These are phyloP conservation scores for Solanum dulcamara DNA, from an alignment of 257 asterid species.

Conservation along the genomic window DNA sequence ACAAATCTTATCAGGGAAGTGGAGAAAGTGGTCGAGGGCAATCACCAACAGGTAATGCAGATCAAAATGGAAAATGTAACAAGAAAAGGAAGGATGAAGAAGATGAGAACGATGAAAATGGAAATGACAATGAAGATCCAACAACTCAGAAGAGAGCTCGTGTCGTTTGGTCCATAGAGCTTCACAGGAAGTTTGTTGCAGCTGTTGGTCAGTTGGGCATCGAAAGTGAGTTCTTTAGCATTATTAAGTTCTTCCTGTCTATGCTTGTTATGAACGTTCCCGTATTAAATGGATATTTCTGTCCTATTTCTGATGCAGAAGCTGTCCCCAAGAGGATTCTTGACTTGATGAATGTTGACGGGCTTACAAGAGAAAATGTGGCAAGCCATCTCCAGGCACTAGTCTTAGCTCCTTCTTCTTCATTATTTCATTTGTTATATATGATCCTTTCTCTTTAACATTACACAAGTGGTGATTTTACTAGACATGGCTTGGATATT, in stretches of 20 bases:
- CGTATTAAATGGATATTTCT: background rate
- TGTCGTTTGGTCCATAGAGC: constrained; percentile 90
- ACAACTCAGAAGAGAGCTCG: constrained; percentile 69
- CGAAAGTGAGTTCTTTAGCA: constrained; percentile 43
- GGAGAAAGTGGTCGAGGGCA: constrained; percentile 39
- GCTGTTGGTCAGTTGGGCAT: constrained; percentile 83
- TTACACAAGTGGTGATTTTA: background rate
- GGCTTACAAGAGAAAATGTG: constrained; percentile 81
- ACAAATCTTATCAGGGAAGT: constrained; percentile 16
- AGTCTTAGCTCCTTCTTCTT: constrained; percentile 4
- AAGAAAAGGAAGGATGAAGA: constrained; percentile 88
- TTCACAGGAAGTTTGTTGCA: constrained; percentile 75
- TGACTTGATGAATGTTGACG: constrained; percentile 79
- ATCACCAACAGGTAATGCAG: constrained; percentile 29
- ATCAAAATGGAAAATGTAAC: constrained; percentile 38
- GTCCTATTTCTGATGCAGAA: constrained; percentile 35
- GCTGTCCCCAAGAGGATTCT: constrained; percentile 89
- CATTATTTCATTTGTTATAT: background rate
- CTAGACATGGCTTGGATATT: background rate
- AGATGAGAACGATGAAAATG: constrained; percentile 45
- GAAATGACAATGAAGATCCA: constrained; percentile 46
- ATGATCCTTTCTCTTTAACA: background rate
- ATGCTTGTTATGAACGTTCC: background rate
- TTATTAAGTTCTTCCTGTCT: background rate
- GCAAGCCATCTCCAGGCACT: constrained; percentile 95